Base-by-base conservation (phyloP, 805 yeast species). In the Jamesozyma gamospora region DNA sequence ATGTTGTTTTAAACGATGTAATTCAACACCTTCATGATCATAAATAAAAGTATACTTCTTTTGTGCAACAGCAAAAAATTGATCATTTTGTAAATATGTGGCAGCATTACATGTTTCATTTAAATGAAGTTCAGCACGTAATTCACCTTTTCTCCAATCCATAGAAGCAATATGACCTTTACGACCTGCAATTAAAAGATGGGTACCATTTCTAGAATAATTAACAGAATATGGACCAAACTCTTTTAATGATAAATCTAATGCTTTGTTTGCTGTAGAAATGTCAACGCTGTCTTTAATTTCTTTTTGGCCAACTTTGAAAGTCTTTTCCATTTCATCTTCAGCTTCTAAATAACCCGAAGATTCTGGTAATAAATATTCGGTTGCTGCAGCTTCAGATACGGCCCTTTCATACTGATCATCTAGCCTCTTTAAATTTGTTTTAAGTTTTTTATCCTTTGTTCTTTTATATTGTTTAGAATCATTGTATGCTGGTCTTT, bases 161-260 rank as follows among this genome's bases (percentile, higher is more conserved):
- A 92, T 80, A 2, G 92, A 76, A 0, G 98, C 97, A 37, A 92
- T 77, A 66, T 92, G 98, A 3, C 99, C 99, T 58, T 85, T 86
- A 35, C 71, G 70, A 15, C 99, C 99, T 10, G 88, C 92, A 17
- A 92, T 65, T 28, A 92, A 68, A 36, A 92, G 60, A 46, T 80
- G 81, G 45, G 95, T 77, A 40, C 99, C 98, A 51, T 86, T 86
- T 60, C 90, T 71, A 2, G 92, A 74, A 58, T 81, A 92, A 58
- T 90, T 87, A 9, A 83, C 56, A 4, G 69, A 63, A 56, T 92
- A 92, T 1, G 98, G 96, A 0, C 97, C 97, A 56, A 78, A 82
- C 44, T 83, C 82, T 11, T 72, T 71, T 44, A 92, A 66, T 21
- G 74, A 73, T 42, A 92, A 69, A 43, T 82, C 80, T 52, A 92